phyloP scores from a whole-genome alignment of 495 filamentous ascomycete species.

The Penicillium dipodomyicola region DNA sequence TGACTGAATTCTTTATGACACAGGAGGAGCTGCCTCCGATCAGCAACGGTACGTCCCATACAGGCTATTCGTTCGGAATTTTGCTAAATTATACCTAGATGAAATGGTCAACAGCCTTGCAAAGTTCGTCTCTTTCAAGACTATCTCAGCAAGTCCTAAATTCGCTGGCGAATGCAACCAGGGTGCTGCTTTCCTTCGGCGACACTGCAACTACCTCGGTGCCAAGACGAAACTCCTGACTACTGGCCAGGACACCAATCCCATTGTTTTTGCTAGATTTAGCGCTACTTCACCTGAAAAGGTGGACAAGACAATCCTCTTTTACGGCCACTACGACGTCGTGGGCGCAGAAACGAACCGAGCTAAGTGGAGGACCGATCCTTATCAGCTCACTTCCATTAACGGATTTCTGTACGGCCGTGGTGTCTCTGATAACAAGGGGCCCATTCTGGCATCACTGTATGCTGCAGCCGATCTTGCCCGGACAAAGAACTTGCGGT shows the following conservation, averaged over 20 bases:
- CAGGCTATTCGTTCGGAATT: background rate
- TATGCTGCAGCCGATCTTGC: conserved; percentile 88
- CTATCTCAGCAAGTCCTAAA: conserved; percentile 78
- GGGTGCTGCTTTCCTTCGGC: conserved; percentile 85
- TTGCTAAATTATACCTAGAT: conserved; percentile 43
- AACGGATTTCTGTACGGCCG: conserved; percentile 97
- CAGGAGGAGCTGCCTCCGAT: conserved; percentile 48
- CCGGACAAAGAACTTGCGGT: conserved; percentile 70
- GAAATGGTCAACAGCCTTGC: conserved; percentile 78
- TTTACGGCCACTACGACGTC: conserved; percentile 99
- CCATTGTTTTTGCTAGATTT: conserved; percentile 87
- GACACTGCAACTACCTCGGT: conserved; percentile 85
- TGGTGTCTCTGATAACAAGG: conserved; percentile 95
- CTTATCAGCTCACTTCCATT: conserved; percentile 78
- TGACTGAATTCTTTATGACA: conserved; percentile 54
- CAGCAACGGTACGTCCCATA: conserved; percentile 52
- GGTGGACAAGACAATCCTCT: conserved; percentile 81
- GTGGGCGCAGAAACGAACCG: conserved; percentile 82
- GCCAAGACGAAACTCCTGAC: conserved; percentile 82
- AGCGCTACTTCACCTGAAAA: conserved; percentile 54
- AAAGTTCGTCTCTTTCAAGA: conserved; percentile 86
- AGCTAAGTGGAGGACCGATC: conserved; percentile 77
- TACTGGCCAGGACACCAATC: conserved; percentile 73
- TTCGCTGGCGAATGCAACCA: conserved; percentile 88
- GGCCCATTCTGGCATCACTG: conserved; percentile 85